Percentiles rank a stretch among this genome's conserved stretches.
phyloP scores from a whole-genome alignment of 1,284 basidiomycete genomes.

The Trametes versicolor region DNA sequence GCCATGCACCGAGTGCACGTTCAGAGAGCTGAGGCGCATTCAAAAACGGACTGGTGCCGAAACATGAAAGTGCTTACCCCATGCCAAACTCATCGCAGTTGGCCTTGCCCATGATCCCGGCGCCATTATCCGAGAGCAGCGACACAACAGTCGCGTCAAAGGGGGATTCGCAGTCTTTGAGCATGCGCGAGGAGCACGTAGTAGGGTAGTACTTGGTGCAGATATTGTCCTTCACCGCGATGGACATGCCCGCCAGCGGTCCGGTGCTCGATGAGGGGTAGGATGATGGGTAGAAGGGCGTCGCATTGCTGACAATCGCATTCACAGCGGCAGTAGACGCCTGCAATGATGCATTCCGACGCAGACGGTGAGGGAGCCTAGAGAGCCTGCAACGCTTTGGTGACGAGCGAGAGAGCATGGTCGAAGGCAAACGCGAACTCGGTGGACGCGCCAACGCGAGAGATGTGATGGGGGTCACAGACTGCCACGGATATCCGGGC shows the following conservation, averaged over 20 bases:
- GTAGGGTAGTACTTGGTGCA: conserved; percentile 76
- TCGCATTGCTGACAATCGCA: conserved; percentile 52
- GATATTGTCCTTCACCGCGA: conserved; percentile 92
- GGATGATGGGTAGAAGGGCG: conserved; percentile 29
- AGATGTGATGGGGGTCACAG: neutral
- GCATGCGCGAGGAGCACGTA: conserved; percentile 82
- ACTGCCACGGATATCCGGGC: neutral
- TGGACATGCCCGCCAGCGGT: conserved; percentile 52
- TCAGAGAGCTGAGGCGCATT: conserved; percentile 67
- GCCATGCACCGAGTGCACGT: conserved; percentile 75
- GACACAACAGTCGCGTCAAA: conserved; percentile 90
- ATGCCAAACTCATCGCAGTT: conserved; percentile 99
- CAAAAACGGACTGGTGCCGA: conserved; percentile 32
- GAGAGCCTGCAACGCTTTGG: conserved; percentile 43
- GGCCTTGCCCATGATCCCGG: conserved; percentile 85
- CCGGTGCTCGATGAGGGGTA: conserved; percentile 24
- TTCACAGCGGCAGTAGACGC: conserved; percentile 47
- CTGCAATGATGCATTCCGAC: neutral
- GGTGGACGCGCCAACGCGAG: neutral
- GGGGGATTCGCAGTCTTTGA: conserved; percentile 80
- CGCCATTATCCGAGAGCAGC: conserved; percentile 72
- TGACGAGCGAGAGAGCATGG: conserved; percentile 27
- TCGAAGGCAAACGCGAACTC: neutral
- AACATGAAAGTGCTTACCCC: conserved; percentile 68
- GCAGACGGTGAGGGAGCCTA: neutral